A percentile compares a stretch with the other conserved stretches of the same genome.
Evolutionary conservation across 2,329 filamentous ascomycete species (phyloP).

Genomic region (Ophiostoma ips): DNA sequence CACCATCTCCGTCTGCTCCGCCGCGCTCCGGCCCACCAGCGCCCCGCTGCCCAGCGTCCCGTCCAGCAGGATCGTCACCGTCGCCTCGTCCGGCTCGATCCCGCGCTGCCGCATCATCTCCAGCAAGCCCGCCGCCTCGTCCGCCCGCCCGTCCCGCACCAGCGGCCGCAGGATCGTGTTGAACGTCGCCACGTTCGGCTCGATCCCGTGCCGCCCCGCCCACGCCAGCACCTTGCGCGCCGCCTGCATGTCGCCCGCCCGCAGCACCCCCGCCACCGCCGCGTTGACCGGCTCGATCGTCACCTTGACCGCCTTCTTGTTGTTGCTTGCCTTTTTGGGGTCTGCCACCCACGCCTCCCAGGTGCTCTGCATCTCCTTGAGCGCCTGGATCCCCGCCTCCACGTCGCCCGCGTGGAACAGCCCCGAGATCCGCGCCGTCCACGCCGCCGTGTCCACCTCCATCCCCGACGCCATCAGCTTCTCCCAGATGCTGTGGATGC

Average conservation of each 20-base stretch:
- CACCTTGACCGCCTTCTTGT: constrained; percentile 36
- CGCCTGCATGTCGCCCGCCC: constrained; percentile 29
- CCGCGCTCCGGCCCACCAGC: constrained; percentile 19
- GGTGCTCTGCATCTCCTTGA: constrained; percentile 49
- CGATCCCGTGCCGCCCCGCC: constrained; percentile 40
- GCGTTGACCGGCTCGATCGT: constrained; percentile 55
- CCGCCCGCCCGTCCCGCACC: constrained; percentile 33
- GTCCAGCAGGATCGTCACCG: constrained; percentile 60
- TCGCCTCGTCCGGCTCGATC: constrained; percentile 49
- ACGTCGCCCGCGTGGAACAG: constrained; percentile 43
- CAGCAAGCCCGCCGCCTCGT: constrained; percentile 39
- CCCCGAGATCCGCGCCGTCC: constrained; percentile 56
- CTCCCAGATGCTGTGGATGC: constrained; percentile 53
- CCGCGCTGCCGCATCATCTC: constrained; percentile 41
- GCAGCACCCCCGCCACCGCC: constrained; percentile 49
- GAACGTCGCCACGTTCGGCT: constrained; percentile 46
- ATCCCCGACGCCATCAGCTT: constrained; percentile 44
- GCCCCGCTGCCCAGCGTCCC: constrained; percentile 31
- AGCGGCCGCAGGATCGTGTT: constrained; percentile 55
- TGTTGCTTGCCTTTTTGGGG: not conserved
- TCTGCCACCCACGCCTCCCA: constrained; percentile 32
- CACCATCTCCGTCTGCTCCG: constrained; percentile 21
- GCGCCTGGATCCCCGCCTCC: constrained; percentile 43
- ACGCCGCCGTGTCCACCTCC: constrained; percentile 49
- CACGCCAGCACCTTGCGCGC: constrained; percentile 44